Evolutionary conservation across 495 filamentous ascomycete genomes (phyloP), one percentile per base, ranked within the genome.

Genomic region (Penicillium ochrochloron): DNA sequence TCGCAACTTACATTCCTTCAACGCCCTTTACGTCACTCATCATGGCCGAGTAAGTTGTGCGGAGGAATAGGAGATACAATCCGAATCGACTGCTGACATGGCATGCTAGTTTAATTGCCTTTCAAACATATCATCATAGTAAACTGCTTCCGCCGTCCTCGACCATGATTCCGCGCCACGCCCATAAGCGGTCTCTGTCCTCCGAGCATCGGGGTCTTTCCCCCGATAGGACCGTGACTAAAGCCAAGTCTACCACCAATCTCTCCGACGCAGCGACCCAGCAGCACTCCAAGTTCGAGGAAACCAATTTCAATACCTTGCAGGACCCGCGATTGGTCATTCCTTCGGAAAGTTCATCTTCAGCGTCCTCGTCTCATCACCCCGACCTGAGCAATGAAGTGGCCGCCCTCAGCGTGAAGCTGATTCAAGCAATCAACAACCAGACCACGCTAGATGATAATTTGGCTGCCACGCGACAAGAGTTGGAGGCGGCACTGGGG

Each of bases 371-470:
- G 42, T 79, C 82, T 21, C 83, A 84, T 62, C 90, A 93, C 66
- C 91, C 92, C 21, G 92, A 94, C 69, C 81, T 96, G 51, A 92
- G 90, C 73, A 86, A 89, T 59, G 95, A 99, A 76, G 93, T 98
- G 14, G 90, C 95, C 31, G 85, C 92, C 4, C 82, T 99, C 25
- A 97, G 92, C 75, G 94, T 93, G 53, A 99, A 99, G 77, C 84
- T 99, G 57, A 93, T 99, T 62, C 93, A 93, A 69, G 94, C 95
- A 57, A 97, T 99, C 76, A 99, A 99, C 73, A 91, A 95, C 71
- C 96, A 98, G 79, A 97, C 95, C 5, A 91, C 83, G 33, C 82
- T 99, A 31, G 95, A 99, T 70, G 95, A 99, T 71, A 91, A 86
- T 34, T 83, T 99, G 52, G 89, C 91, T 57, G 88, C 84, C 27